Percentiles rank a stretch among this genome's conserved stretches.
These are phyloP conservation scores for Tulasnella sp. DNA, from an alignment of 768 basidiomycete genomes.

Conservation along the genomic window DNA sequence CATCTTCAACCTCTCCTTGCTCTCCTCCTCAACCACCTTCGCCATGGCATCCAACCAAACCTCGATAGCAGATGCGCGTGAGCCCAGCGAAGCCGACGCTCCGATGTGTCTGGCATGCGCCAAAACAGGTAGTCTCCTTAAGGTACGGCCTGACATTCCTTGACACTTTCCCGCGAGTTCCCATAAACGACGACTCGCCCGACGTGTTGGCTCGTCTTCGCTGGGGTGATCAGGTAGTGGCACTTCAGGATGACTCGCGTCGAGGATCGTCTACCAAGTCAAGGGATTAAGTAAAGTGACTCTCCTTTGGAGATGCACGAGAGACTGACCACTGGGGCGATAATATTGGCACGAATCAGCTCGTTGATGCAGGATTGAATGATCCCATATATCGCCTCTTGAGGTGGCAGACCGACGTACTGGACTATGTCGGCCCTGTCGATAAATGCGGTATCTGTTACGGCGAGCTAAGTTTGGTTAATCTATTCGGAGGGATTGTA, in stretches of 20 bases:
- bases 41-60: conserved; percentile 87
- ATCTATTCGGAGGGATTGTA: conserved; percentile 8
- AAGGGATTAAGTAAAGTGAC: neutral
- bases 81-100: conserved; percentile 12
- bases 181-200: conserved; percentile 61
- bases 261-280: conserved; percentile 4
- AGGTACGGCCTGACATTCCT: conserved; percentile 88
- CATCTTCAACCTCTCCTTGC: neutral
- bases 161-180: conserved; percentile 75
- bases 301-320: neutral
- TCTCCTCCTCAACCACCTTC: conserved; percentile 57
- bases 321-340: conserved; percentile 61
- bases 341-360: conserved; percentile 72
- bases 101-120: conserved; percentile 81
- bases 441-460: conserved; percentile 86
- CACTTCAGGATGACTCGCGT: neutral
- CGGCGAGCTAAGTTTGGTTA: neutral
- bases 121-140: conserved; percentile 92
- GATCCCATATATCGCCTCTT: conserved; percentile 93
- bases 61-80: conserved; percentile 51
- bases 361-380: conserved; percentile 80
- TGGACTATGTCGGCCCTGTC: conserved; percentile 97
- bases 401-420: conserved; percentile 88
- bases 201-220: conserved; percentile 52
- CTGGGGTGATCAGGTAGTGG: neutral